Evolutionary conservation across 306 rosid genomes (phyloP), one percentile per base, ranked within the genome.

Genomic region (Cicer judaicum): DNA sequence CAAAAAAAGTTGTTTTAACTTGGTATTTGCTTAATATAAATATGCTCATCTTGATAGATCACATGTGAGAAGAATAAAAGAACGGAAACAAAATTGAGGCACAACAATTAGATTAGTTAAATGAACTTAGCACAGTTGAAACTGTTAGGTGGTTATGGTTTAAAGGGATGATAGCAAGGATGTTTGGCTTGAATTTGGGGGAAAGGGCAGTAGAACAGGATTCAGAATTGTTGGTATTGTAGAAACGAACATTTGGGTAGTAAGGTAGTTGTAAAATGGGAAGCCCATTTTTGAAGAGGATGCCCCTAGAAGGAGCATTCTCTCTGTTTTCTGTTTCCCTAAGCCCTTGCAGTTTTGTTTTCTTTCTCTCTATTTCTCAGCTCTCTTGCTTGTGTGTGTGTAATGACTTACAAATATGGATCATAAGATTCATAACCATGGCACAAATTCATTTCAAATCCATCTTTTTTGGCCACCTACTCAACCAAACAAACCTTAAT

Each of bases 371-470:
- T 43, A 60, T 59, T 73, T 24, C 47, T 59, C 59, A 14, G 59
- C 47, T 44, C 18, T 44, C n/a, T 14, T 73, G 59, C 77, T 73
- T 14, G 47, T 49, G 14, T 46, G 15, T 70, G 53, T 8, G 44
- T 60, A 44, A 29, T 38, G 24, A 47, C 29, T 59, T 73, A 21
- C n/a, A 38, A 52, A 14, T 70, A n/a, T 61, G 70, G 70, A 29
- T 29, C 34, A 29, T 29, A 2, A 29, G 34, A 29, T 29, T 15
- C 74, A 34, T 50, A 36, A 12, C 40, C 24, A n/a, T 49, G n/a
- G 8, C n/a, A 62, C 16, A 10, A 63, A 70, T 39, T 70, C 46
- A 40, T 78, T 75, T 60, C 10, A 48, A 36, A 29, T 71, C 24
- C 14, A 11, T 55, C 49, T 29, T 38, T 29, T 71, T 52, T 60